Base-by-base conservation (phyloP, 2,329 filamentous ascomycete genomes). In the Shiraia bambusicola region DNA sequence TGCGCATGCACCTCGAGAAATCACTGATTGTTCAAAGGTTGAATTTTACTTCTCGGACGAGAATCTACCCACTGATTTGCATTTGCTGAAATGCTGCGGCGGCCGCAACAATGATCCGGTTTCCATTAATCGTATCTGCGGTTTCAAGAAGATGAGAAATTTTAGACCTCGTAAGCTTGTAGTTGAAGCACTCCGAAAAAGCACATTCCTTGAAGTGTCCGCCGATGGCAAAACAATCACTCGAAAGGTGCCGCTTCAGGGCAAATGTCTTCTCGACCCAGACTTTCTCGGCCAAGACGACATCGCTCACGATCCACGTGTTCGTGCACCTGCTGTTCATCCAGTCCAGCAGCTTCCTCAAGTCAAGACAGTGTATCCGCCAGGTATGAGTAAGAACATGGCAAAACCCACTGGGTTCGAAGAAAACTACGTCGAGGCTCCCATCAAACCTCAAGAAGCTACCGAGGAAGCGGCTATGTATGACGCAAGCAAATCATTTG, bases 401-500 rank as follows among this genome's bases (percentile, higher is more conserved):
- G 49, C 52, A 45, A 67, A 64, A 54, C 66, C 67, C 3, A 74
- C 72, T 12, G 74, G 74, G 0, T 76, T 77, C 44, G 74, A 77
- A 79, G 84, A 90, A 48, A 88, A 82, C 65, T 93, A 81, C 62
- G 83, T 86, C 10, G 92, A 97, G 65, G 77, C 84, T 1, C 90
- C 90, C 0, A 71, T 94, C 47, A 91, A 86, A 0, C 82, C 84
- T 0, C 76, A 75, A 0, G 83, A 95, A 59, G 77, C 80, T 34
- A 69, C 76, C 3, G 76, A 85, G 36, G 87, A 95, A 59, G 71
- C 77, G 14, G 74, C 78, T 10, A 71, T 93, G 16, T 98, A 95
- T 61, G 66, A 81, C 50, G 64, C 71, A 74, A 66, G 70, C 10
- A 66, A 67, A 33, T 39, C 59, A 2, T 72, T 75, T 40, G 52